phyloP scores from a whole-genome alignment of 352 stramenopile species.

The Phytopythium kandeliae region DNA sequence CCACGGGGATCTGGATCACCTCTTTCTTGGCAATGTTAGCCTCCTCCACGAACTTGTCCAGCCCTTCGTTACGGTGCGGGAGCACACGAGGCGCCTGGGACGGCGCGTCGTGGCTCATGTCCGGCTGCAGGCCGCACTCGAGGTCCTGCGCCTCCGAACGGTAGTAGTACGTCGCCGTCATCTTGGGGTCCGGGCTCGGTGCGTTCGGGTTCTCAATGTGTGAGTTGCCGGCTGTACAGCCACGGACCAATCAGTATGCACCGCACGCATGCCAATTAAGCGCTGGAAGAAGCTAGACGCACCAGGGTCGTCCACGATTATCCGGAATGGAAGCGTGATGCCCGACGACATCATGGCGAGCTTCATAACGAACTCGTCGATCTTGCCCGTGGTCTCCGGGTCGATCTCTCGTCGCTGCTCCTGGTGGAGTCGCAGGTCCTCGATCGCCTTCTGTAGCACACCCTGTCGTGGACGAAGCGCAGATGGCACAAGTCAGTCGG shows the following conservation, averaged over 20 bases:
- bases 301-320: conserved; percentile 84
- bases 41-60: conserved; percentile 56
- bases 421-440: conserved; percentile 71
- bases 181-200: conserved; percentile 67
- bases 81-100: conserved; percentile 39
- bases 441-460: conserved; percentile 55
- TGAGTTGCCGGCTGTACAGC: conserved; percentile 61
- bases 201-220: conserved; percentile 89
- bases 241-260: conserved; percentile 1
- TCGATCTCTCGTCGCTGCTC: conserved; percentile 78
- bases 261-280: too few relatives aligned
- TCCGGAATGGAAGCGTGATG: conserved; percentile 69
- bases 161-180: conserved; percentile 70
- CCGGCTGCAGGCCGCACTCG: conserved; percentile 60
- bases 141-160: conserved; percentile 73
- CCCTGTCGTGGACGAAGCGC: conserved; percentile 8
- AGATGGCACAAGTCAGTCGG: conserved; percentile 6
- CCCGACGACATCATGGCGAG: conserved; percentile 60
- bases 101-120: conserved; percentile 47
- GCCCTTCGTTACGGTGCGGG: conserved; percentile 60
- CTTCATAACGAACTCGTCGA: conserved; percentile 80
- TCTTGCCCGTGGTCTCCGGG: conserved; percentile 61
- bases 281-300: too few relatives aligned
- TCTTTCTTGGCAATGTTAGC: conserved; percentile 68
- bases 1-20: conserved; percentile 76